Evolutionary conservation across 116 monocot genomes (phyloP).

Genomic region (Thalassia testudinum): DNA sequence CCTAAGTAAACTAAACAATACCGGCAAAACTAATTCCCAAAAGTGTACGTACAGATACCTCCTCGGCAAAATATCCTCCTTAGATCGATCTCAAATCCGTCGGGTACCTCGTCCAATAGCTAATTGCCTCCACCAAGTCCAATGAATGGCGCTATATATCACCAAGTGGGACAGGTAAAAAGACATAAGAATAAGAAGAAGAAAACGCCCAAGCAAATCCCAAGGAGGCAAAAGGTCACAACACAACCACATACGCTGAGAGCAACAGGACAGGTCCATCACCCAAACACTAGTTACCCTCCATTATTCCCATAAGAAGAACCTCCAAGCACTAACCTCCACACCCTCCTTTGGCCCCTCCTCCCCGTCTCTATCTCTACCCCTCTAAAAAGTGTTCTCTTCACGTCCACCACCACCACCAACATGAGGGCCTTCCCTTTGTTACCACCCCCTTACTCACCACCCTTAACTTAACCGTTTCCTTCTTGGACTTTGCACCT

Average conservation of each 20-base stretch:
- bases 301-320: slow-evolving; percentile 14
- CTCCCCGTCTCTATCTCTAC: not conserved
- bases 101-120: too few relatives aligned
- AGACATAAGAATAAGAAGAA: too few relatives aligned
- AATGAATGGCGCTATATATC: too few relatives aligned
- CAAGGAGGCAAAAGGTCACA: not conserved
- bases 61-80: too few relatives aligned
- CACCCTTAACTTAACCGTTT: too few relatives aligned
- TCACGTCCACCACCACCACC: slow-evolving; percentile 4
- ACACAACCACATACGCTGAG: not conserved
- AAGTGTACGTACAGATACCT: too few relatives aligned
- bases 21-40: too few relatives aligned
- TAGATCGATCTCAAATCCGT: too few relatives aligned
- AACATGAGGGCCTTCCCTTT: not conserved
- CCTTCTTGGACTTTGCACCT: slow-evolving; percentile 34
- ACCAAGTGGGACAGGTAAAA: too few relatives aligned
- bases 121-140: too few relatives aligned
- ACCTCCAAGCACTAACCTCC: slow-evolving; percentile 25
- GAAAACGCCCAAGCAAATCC: not conserved
- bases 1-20: too few relatives aligned
- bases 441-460: slow-evolving; percentile 2
- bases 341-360: slow-evolving; percentile 1
- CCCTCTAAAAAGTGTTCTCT: not conserved
- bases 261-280: not conserved
- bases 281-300: not conserved